Conservation (phyloP, 2,329 filamentous ascomycete genomes). For the Aspergillus neoniger region DNA sequence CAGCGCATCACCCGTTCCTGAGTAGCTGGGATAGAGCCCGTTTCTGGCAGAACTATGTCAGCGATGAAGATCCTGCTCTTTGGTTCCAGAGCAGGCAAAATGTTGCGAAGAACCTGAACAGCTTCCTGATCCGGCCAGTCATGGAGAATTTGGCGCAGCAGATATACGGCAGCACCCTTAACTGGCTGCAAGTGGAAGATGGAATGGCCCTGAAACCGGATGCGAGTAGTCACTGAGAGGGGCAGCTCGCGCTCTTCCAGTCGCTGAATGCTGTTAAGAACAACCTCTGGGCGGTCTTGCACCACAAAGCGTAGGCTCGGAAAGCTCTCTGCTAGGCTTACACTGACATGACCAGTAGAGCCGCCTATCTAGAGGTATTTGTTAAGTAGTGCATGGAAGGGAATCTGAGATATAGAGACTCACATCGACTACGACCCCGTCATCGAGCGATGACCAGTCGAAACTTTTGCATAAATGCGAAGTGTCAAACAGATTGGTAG, state of each 20-base stretch:
- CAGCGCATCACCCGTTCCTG: neutral
- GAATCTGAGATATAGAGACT: neutral
- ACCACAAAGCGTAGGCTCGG: slow-evolving; percentile 57
- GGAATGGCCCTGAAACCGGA: neutral
- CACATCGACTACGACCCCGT: slow-evolving; percentile 57
- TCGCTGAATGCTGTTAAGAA: neutral
- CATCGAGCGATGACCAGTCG: slow-evolving; percentile 52
- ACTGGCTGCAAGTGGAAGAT: neutral
- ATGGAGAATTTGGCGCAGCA: neutral
- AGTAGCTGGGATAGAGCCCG: neutral
- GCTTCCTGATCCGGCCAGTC: neutral
- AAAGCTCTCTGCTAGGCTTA: slow-evolving; percentile 56
- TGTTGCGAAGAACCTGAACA: neutral
- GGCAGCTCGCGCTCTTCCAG: neutral
- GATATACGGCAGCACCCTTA: neutral
- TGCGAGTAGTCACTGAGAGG: neutral
- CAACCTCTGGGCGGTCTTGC: slow-evolving; percentile 48
- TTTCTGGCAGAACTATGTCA: neutral
- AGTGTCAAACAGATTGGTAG: slow-evolving; percentile 58
- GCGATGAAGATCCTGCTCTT: neutral
- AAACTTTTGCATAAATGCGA: slow-evolving; percentile 56
- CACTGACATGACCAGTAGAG: slow-evolving; percentile 58
- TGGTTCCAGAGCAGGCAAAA: neutral
- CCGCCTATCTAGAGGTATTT: slow-evolving; percentile 46
- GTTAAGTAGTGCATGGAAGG: neutral